A percentile compares a stretch with the other conserved stretches of the same genome.
phyloP scores from a whole-genome alignment of 2,329 filamentous ascomycete genomes.

The Daldinia sp. region DNA sequence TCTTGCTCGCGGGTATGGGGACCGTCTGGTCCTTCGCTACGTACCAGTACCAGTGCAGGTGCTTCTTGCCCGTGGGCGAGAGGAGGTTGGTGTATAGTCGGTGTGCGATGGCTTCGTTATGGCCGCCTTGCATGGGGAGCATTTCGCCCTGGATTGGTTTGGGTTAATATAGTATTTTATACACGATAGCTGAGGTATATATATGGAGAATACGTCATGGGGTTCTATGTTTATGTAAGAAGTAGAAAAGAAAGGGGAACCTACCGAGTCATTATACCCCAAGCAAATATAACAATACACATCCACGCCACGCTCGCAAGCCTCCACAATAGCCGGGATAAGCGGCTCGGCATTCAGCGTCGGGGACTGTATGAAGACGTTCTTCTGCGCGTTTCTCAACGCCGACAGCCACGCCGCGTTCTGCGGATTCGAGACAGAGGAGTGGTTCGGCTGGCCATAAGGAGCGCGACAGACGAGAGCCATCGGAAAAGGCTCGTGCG shows the following conservation, averaged over 20 bases:
- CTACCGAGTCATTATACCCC: constrained; percentile 79
- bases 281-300: constrained; percentile 80
- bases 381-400: constrained; percentile 71
- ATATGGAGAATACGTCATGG: not conserved
- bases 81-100: constrained; percentile 70
- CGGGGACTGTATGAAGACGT: constrained; percentile 83
- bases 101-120: constrained; percentile 77
- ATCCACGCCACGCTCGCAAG: constrained; percentile 74
- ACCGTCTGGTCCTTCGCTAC: constrained; percentile 77
- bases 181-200: not conserved
- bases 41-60: constrained; percentile 76
- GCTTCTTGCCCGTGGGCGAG: constrained; percentile 57
- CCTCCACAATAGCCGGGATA: constrained; percentile 71
- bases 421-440: constrained; percentile 74
- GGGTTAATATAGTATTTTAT: not conserved
- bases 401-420: constrained; percentile 81
- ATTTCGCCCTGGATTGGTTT: constrained; percentile 70
- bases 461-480: constrained; percentile 78
- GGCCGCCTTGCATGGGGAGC: constrained; percentile 79
- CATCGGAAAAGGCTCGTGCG: constrained; percentile 72
- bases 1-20: constrained; percentile 75
- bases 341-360: constrained; percentile 80
- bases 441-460: constrained; percentile 72
- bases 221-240: not conserved
- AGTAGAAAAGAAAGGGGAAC: constrained; percentile 38